Evolutionary conservation across 768 basidiomycete genomes (phyloP).

Genomic region (Xerocomellus amylosporus): DNA sequence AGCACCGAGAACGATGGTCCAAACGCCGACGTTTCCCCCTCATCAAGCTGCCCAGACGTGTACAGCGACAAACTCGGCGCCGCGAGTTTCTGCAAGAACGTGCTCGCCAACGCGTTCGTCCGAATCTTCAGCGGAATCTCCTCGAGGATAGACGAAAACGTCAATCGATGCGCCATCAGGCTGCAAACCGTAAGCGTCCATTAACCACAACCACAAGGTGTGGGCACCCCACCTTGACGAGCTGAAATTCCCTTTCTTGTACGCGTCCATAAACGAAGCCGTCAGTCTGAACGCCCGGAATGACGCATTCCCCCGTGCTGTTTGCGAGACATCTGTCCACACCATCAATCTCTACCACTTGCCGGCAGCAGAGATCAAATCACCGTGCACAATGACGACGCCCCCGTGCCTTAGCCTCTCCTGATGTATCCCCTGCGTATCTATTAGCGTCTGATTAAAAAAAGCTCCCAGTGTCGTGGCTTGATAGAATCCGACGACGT

Average conservation of each 20-base stretch:
- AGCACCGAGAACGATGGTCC: slow-evolving; percentile 65
- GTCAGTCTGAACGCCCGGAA: slow-evolving; percentile 90
- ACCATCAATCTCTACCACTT: slow-evolving; percentile 4
- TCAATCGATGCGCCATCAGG: slow-evolving; percentile 74
- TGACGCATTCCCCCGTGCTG: slow-evolving; percentile 78
- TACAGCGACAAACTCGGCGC: slow-evolving; percentile 39
- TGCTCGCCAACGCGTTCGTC: slow-evolving; percentile 73
- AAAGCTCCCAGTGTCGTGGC: slow-evolving; percentile 83
- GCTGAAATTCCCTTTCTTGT: slow-evolving; percentile 82
- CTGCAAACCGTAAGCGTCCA: slow-evolving; percentile 39
- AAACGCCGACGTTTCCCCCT: slow-evolving; percentile 40
- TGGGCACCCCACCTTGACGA: slow-evolving; percentile 61
- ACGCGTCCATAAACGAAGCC: slow-evolving; percentile 73
- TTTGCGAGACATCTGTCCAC: slow-evolving; percentile 67
- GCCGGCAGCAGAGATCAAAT: slow-evolving; percentile 20
- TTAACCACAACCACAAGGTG: not conserved
- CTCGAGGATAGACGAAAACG: slow-evolving; percentile 81
- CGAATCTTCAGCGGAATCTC: slow-evolving; percentile 85
- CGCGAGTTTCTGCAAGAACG: slow-evolving; percentile 69
- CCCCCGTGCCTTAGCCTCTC: slow-evolving; percentile 85
- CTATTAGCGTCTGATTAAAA: slow-evolving; percentile 75
- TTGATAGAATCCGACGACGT: slow-evolving; percentile 92
- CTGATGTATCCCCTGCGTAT: slow-evolving; percentile 82
- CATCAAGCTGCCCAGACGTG: slow-evolving; percentile 39
- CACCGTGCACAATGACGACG: slow-evolving; percentile 81